Evolutionary conservation across 2,329 filamentous ascomycete species (phyloP).

Genomic region (Mycogone perniciosa): DNA sequence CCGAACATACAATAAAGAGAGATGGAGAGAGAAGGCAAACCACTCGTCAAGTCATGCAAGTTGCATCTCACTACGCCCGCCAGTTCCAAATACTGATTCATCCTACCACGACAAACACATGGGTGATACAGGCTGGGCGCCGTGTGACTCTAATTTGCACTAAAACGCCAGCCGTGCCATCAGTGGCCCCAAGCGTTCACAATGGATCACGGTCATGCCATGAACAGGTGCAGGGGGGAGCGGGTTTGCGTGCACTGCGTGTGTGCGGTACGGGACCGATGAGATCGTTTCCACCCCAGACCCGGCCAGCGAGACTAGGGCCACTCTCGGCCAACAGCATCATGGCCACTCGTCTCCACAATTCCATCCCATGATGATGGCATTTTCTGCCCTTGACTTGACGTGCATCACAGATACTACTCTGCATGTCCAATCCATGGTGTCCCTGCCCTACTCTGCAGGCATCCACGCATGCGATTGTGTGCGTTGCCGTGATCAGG

Average conservation of each 20-base stretch:
- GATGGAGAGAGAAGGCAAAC: background rate
- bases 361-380: constrained; percentile 1
- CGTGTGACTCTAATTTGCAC: constrained; percentile 4
- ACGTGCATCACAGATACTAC: background rate
- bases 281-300: constrained; percentile 15
- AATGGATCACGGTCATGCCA: constrained; percentile 9
- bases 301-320: constrained; percentile 7
- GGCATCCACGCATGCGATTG: background rate
- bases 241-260: constrained; percentile 9
- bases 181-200: constrained; percentile 11
- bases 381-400: background rate
- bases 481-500: background rate
- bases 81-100: constrained; percentile 1
- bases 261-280: constrained; percentile 18
- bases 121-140: constrained; percentile 8
- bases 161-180: constrained; percentile 8
- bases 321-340: constrained; percentile 8
- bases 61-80: background rate
- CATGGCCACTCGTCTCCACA: constrained; percentile 8
- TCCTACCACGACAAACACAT: constrained; percentile 3
- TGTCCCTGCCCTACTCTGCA: background rate
- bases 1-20: background rate
- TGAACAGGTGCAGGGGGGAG: constrained; percentile 2
- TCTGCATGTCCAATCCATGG: background rate
- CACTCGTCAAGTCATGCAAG: background rate